Conservation (phyloP, 2,329 filamentous ascomycete genomes). For the Penicillium brasilianum region DNA sequence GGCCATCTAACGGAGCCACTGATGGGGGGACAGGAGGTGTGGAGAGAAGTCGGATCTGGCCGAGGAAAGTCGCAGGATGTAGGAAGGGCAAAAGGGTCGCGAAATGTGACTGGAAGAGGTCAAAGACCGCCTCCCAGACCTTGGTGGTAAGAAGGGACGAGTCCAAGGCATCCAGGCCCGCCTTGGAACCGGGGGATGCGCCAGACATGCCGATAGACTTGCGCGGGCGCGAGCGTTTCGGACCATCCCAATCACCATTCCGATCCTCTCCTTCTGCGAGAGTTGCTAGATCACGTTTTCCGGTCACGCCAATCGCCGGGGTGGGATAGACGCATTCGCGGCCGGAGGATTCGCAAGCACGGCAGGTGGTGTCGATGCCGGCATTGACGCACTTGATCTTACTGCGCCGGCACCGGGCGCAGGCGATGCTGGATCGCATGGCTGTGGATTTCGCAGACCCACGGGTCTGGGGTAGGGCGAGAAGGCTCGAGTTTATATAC, state of each 20-base stretch:
- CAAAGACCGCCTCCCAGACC: constrained; percentile 63
- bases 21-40: constrained; percentile 24
- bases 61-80: constrained; percentile 60
- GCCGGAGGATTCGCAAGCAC: constrained; percentile 72
- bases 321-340: constrained; percentile 74
- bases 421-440: constrained; percentile 81
- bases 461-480: constrained; percentile 17
- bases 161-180: constrained; percentile 54
- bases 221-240: constrained; percentile 48
- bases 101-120: constrained; percentile 64
- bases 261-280: constrained; percentile 46
- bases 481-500: constrained; percentile 5
- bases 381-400: constrained; percentile 89
- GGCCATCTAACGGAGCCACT: constrained; percentile 25
- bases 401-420: constrained; percentile 73
- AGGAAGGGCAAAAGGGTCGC: constrained; percentile 63
- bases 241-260: constrained; percentile 49
- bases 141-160: constrained; percentile 56
- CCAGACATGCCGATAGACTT: constrained; percentile 41
- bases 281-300: constrained; percentile 46
- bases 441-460: constrained; percentile 22
- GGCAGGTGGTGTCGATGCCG: constrained; percentile 72
- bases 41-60: constrained; percentile 51
- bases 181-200: constrained; percentile 40
- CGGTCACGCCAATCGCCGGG: constrained; percentile 45